These are phyloP conservation scores for Kalanchoe fedtschenkoi DNA, from an alignment of 164 flowering plant species.

Conservation along the genomic window DNA sequence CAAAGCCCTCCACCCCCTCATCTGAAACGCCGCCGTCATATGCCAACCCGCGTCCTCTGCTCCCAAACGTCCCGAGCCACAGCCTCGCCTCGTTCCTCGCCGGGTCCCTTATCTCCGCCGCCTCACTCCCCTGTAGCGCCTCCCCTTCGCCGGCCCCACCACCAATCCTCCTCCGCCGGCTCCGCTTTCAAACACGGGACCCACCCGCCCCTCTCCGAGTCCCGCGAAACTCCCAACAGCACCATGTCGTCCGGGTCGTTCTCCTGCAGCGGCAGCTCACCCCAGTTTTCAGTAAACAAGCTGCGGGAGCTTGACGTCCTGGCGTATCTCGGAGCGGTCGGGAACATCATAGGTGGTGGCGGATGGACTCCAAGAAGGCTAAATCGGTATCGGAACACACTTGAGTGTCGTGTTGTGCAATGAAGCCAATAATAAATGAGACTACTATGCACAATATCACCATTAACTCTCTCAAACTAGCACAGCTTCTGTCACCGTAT, in stretches of 20 bases:
- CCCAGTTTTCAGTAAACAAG: slow-evolving; percentile 59
- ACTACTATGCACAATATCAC: no score
- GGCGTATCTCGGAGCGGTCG: slow-evolving; percentile 18
- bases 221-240: slow-evolving; percentile 43
- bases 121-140: slow-evolving; percentile 53
- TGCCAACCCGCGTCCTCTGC: slow-evolving; percentile 63
- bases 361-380: slow-evolving; percentile 39
- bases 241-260: slow-evolving; percentile 88
- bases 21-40: slow-evolving; percentile 56
- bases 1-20: slow-evolving; percentile 54
- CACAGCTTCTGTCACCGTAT: no score
- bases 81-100: slow-evolving; percentile 60
- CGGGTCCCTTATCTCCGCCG: slow-evolving; percentile 68
- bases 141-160: slow-evolving; percentile 33
- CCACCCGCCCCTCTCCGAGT: slow-evolving; percentile 67
- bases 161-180: no score
- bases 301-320: slow-evolving; percentile 46
- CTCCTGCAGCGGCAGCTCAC: slow-evolving; percentile 60
- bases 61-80: slow-evolving; percentile 60
- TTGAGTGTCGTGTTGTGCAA: no score
- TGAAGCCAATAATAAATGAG: no score
- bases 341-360: slow-evolving; percentile 19
- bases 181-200: slow-evolving; percentile 22
- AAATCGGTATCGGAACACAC: slow-evolving; percentile 18
- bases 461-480: no score